Evolutionary conservation across 169 alveolate species (phyloP).

Genomic region (Cryptosporidium ryanae): DNA sequence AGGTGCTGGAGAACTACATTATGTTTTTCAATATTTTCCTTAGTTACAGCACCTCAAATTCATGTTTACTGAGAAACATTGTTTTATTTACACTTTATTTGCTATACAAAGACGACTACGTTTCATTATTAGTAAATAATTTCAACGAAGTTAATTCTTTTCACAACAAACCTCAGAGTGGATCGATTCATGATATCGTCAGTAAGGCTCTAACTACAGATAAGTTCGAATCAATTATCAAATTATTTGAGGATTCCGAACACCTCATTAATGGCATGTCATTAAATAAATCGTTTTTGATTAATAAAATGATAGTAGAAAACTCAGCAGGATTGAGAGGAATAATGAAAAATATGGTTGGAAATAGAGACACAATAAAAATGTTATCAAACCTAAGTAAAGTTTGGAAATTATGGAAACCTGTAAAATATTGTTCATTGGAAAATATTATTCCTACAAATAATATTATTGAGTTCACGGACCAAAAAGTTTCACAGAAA

Average conservation of each 20-base stretch:
- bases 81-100: conserved; percentile 19
- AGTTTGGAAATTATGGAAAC: conserved; percentile 61
- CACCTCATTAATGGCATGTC: not conserved
- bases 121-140: not conserved
- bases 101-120: conserved; percentile 4
- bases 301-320: conserved; percentile 22
- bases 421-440: conserved; percentile 15
- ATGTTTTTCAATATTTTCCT: conserved; percentile 24
- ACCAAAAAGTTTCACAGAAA: conserved; percentile 22
- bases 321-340: conserved; percentile 1
- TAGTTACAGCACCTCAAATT: conserved; percentile 50
- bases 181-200: not conserved
- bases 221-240: not conserved
- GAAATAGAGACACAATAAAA: conserved; percentile 2
- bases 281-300: not conserved
- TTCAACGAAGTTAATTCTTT: not conserved
- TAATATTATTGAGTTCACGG: conserved; percentile 26
- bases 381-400: conserved; percentile 12
- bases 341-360: conserved; percentile 3
- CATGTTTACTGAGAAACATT: conserved; percentile 44
- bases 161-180: not conserved
- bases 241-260: conserved; percentile 11
- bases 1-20: conserved; percentile 18
- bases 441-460: conserved; percentile 52
- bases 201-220: not conserved